Conservation (phyloP, 257 asterid genomes). For the Solanum lycopersicoides region DNA sequence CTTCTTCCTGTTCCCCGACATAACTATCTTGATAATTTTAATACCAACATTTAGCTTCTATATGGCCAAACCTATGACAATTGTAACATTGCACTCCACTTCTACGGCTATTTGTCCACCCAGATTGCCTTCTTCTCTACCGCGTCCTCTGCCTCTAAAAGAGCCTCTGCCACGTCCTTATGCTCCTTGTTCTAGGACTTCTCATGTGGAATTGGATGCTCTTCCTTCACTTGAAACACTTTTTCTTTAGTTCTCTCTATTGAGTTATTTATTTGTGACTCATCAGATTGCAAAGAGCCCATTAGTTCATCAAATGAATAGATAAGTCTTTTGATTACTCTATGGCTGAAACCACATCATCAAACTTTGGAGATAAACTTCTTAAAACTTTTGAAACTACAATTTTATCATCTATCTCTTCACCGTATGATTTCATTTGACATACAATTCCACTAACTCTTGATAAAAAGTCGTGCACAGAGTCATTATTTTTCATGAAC, state of each 20-base stretch:
- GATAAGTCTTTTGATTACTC: neutral
- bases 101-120: neutral
- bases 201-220: neutral
- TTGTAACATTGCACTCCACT: neutral
- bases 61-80: no score
- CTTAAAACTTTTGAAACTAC: no score
- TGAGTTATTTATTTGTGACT: neutral
- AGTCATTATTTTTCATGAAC: no score
- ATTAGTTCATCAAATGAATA: neutral
- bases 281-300: neutral
- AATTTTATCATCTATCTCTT: no score
- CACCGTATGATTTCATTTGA: no score
- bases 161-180: neutral
- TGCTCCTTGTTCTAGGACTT: neutral
- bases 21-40: neutral
- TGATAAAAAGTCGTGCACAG: no score
- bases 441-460: no score
- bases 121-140: neutral
- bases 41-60: neutral
- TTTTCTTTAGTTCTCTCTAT: conserved; percentile 1
- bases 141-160: neutral
- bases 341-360: neutral
- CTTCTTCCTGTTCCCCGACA: no score
- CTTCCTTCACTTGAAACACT: neutral
- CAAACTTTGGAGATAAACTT: no score